phyloP scores from a whole-genome alignment of 2,329 filamentous ascomycete genomes.

The Rhynchosporium secalis region DNA sequence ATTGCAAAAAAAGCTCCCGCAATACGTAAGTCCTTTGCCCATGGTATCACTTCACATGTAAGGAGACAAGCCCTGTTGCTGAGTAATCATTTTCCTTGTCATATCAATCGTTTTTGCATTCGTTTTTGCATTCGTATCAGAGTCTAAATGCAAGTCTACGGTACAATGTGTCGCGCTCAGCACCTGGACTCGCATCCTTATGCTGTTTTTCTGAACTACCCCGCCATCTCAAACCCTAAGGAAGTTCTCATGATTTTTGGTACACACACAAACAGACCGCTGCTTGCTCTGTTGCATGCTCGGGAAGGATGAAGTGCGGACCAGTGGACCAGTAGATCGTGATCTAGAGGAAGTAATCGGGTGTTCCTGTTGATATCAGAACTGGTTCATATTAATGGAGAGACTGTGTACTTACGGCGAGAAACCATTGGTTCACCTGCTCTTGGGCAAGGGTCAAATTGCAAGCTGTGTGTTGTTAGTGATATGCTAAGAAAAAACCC shows the following conservation, averaged over 20 bases:
- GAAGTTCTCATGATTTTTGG: conserved; percentile 22
- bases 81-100: not conserved
- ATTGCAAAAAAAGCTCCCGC: not conserved
- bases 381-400: not conserved
- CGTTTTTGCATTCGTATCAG: conserved; percentile 36
- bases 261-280: conserved; percentile 33
- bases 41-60: not conserved
- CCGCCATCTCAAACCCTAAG: conserved; percentile 16
- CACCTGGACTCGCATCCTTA: conserved; percentile 17
- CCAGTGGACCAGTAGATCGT: conserved; percentile 15
- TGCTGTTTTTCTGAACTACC: conserved; percentile 20
- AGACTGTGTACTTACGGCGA: conserved; percentile 60
- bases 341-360: conserved; percentile 94
- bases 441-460: conserved; percentile 97
- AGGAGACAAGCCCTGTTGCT: not conserved
- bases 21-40: not conserved
- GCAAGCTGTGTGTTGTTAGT: conserved; percentile 66
- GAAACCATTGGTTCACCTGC: conserved; percentile 99
- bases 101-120: conserved; percentile 36
- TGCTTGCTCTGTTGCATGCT: conserved; percentile 30
- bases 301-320: conserved; percentile 3
- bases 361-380: conserved; percentile 59
- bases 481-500: not conserved
- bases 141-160: conserved; percentile 38
- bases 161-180: conserved; percentile 28